phyloP scores from a whole-genome alignment of 768 basidiomycete species.

The Suillus discolor region DNA sequence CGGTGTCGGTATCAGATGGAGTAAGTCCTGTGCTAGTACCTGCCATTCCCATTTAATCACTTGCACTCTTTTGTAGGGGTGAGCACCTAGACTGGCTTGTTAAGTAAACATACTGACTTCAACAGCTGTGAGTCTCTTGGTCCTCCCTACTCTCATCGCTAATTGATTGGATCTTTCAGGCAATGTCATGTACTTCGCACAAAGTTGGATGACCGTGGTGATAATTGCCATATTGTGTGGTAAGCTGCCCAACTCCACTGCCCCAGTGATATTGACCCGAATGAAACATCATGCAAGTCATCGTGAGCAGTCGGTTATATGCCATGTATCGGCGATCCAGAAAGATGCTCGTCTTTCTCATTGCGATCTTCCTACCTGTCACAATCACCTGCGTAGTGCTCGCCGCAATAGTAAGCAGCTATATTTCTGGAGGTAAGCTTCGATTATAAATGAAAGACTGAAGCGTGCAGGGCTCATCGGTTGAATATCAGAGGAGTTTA shows the following conservation, averaged over 20 bases:
- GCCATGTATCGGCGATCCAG: constrained; percentile 1
- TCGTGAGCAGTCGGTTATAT: neutral
- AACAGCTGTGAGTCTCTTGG: neutral
- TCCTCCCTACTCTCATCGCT: neutral
- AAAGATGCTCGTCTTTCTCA: constrained; percentile 1
- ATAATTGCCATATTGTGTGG: neutral
- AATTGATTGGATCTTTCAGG: neutral
- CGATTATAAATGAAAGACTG: neutral
- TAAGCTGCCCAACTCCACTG: neutral
- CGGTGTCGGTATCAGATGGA: neutral
- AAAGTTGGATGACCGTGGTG: neutral
- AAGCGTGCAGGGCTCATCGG: neutral
- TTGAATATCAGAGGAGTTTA: neutral
- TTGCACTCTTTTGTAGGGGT: neutral
- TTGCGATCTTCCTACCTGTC: neutral
- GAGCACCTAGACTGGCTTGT: neutral
- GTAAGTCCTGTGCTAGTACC: neutral
- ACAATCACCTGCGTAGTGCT: neutral
- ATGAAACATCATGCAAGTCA: neutral
- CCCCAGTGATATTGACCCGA: neutral
- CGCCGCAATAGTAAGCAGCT: neutral
- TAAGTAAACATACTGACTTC: neutral
- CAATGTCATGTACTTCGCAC: neutral
- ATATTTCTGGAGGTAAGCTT: constrained; percentile 1
- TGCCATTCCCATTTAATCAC: too few relatives aligned